Base-by-base conservation (phyloP, 768 basidiomycete species). In the Leucocoprinus birnbaumii region DNA sequence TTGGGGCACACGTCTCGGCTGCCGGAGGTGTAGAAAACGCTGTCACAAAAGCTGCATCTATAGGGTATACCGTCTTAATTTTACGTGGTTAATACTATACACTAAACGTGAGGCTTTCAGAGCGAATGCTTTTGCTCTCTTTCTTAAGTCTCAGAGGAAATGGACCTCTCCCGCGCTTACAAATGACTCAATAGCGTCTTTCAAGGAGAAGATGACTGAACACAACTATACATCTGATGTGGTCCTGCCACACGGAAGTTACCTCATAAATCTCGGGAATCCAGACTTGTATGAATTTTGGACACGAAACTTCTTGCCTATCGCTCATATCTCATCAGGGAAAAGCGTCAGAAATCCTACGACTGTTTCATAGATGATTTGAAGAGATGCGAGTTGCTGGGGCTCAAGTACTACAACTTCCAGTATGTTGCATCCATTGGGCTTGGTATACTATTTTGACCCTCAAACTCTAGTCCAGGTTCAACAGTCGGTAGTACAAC, bases 301-400 rank as follows among this genome's bases (percentile, higher is more conserved):
- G 8, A 26, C n/a, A n/a, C 11, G 13, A 18, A 4, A 3, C 24
- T 27, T 2, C n/a, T 19, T 11, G 2, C 16, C 14, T 31, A 18
- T 11, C 18, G 3, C 18, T 22, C 37, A 16, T 41, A 24, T 42
- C 22, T 38, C 2, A 34, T 22, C 43, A 89, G 86, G 7, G 73
- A 74, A 19, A 91, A 88, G 56, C 78, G 87, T 1, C 75, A 82
- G 59, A 88, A 89, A 60, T 84, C 85, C 0, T 91, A 84, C 57
- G 75, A 79, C 18, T 94, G 91, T 65, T 94, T 95, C 66, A 61
- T 92, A 7, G 93, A 94, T 54, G 93, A 95, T 55, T 70, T 94
- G 22, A 76, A 78, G 63, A 74, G 93, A 47, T 92, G 91, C 62
- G 88, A 92, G 61, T 76, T 77, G 56, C 79, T 95, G 16, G 91